Conservation (phyloP, 352 stramenopile genomes). For the Phytophthora brassicae region DNA sequence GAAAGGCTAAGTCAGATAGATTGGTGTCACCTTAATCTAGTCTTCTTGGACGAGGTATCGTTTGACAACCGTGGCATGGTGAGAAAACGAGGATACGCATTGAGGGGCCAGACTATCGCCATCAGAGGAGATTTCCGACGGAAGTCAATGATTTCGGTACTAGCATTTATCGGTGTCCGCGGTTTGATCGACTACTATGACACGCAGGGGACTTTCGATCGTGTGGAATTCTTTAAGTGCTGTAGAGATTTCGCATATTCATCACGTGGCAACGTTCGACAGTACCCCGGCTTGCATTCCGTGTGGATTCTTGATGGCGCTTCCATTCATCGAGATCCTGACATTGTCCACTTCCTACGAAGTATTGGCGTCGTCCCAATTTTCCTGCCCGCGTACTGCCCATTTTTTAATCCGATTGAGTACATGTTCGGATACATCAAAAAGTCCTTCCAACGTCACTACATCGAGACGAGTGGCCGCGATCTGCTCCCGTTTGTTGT, state of each 20-base stretch:
- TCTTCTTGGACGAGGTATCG: neutral
- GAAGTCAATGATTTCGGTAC: no score
- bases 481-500: no score
- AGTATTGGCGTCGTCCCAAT: slow-evolving; percentile 17
- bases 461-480: no score
- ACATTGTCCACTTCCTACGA: slow-evolving; percentile 33
- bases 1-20: neutral
- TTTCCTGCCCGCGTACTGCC: no score
- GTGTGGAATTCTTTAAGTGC: slow-evolving; percentile 17
- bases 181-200: no score
- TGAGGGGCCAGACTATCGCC: no score
- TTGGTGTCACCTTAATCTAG: neutral
- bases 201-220: slow-evolving; percentile 2
- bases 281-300: slow-evolving; percentile 26
- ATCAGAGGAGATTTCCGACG: no score
- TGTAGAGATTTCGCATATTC: slow-evolving; percentile 12
- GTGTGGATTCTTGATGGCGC: slow-evolving; percentile 39
- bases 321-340: slow-evolving; percentile 24
- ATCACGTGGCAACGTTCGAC: neutral
- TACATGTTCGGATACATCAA: no score
- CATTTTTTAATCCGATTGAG: no score
- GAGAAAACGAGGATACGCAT: no score
- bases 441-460: no score
- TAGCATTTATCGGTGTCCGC: no score
- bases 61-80: neutral